Evolutionary conservation across 306 rosid genomes (phyloP), one percentile per base, ranked within the genome.

Genomic region (Vigna nakashimae): DNA sequence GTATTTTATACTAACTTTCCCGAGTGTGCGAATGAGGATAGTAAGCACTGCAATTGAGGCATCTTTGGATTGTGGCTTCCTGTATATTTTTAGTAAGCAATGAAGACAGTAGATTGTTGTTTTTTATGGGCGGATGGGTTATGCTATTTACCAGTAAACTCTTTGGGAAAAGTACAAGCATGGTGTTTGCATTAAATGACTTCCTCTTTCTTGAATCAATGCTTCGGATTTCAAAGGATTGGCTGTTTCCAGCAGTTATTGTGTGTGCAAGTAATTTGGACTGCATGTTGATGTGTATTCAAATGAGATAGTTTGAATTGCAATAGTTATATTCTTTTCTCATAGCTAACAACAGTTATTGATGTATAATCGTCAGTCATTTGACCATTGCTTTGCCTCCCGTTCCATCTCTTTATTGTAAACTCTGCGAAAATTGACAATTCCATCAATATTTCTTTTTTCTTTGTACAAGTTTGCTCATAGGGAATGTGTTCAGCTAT

Each of bases 401-500:
- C 13, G 22, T 6, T 15, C 45, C 6, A 18, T 62, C 43, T 7
- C 68, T 16, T 63, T 22, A 62, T 15, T 63, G 14, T 34, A 63
- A 34, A 63, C 18, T 63, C 48, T 16, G 45, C 24, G 26, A 26
- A 50, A 51, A 16, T 50, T 50, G 24, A 34, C 14, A 51, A 46
- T 58, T 58, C 45, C 58, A 71, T 12, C 34, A 66, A 56, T 34
- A 30, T 5, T 0, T 32, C 46, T 5, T 80, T 52, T 38, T 26
- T 40, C 51, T 79, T 18, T 69, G 15, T 64, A 16, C 69, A 85
- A 88, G 96, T 91, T 77, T 82, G 96, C 91, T 82, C 93, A 91
- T 75, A 80, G 86, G 74, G 82, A 73, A 74, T 89, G 93, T 67
- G 89, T 91, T 66, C 93, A 91, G 60, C 86, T 79, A 59, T 91